Conservation (phyloP, 1,284 basidiomycete species). For the Trichosporon inkin region DNA sequence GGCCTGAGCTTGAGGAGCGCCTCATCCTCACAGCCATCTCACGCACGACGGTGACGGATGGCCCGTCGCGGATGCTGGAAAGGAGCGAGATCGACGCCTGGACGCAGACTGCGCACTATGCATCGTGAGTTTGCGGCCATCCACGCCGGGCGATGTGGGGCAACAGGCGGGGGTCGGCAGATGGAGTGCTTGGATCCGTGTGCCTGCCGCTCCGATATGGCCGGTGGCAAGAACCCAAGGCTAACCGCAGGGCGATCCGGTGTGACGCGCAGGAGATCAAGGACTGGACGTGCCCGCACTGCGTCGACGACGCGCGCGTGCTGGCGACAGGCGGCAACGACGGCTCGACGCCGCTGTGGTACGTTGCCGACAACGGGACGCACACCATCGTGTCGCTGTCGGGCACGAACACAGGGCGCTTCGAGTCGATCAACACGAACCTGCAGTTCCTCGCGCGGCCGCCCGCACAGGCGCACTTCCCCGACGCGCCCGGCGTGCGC, state of each 20-base stretch:
- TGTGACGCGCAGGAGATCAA: background rate
- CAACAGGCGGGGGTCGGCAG: too few species aligned
- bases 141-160: too few species aligned
- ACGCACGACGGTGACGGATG: background rate
- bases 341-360: conserved; percentile 5
- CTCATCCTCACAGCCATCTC: conserved; percentile 2
- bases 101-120: conserved; percentile 4
- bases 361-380: conserved; percentile 15
- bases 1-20: background rate
- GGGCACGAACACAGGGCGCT: conserved; percentile 25
- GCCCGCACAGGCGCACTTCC: conserved; percentile 17
- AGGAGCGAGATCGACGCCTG: background rate
- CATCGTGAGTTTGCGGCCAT: background rate
- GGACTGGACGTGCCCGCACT: background rate
- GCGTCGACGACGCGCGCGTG: background rate
- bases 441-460: conserved; percentile 18
- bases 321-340: background rate
- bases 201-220: too few species aligned
- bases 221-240: too few species aligned
- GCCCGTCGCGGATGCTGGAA: background rate
- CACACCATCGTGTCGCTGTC: conserved; percentile 24
- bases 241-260: background rate
- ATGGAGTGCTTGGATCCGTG: too few species aligned
- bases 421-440: conserved; percentile 23
- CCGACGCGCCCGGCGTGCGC: conserved; percentile 13